A percentile compares a stretch with the other conserved stretches of the same genome.
These are phyloP conservation scores for Leucosporidium yakuticum DNA, from an alignment of 768 basidiomycete genomes.

Conservation along the genomic window DNA sequence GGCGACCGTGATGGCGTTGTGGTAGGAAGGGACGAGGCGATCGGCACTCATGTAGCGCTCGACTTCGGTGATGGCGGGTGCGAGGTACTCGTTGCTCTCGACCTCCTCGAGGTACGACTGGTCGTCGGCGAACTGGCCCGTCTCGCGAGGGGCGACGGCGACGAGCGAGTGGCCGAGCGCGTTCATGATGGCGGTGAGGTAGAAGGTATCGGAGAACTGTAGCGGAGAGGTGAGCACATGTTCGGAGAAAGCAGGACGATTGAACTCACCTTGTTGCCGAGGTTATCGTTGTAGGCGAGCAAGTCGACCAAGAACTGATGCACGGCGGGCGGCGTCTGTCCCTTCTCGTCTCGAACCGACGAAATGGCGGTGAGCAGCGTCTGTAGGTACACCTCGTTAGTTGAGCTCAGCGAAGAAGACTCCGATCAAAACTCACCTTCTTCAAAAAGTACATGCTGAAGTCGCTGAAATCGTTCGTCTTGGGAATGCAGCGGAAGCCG, in stretches of 20 bases:
- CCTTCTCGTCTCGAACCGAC: conserved; percentile 75
- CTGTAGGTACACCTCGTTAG: conserved; percentile 45
- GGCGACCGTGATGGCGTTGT: conserved; percentile 87
- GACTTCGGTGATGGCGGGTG: conserved; percentile 70
- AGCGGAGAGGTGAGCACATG: neutral
- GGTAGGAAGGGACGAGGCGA: conserved; percentile 83
- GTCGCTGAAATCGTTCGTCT: conserved; percentile 89
- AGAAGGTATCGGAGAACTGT: conserved; percentile 85
- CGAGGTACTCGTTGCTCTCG: conserved; percentile 54
- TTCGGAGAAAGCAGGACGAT: neutral
- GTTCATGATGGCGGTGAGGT: conserved; percentile 78
- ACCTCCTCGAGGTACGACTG: conserved; percentile 13
- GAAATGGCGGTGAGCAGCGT: conserved; percentile 74
- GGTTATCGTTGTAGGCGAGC: conserved; percentile 92
- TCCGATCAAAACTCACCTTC: conserved; percentile 55
- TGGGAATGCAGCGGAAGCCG: conserved; percentile 80
- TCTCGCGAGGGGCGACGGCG: conserved; percentile 61
- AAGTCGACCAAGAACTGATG: conserved; percentile 85
- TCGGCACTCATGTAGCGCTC: conserved; percentile 93
- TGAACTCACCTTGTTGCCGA: conserved; percentile 67
- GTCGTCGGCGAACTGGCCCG: conserved; percentile 61
- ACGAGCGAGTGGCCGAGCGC: conserved; percentile 73
- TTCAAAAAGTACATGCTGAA: conserved; percentile 89
- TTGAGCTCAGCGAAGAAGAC: neutral
- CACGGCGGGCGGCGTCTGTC: conserved; percentile 77